Conservation (phyloP, 768 basidiomycete species). For the Cytidiella melzeri region DNA sequence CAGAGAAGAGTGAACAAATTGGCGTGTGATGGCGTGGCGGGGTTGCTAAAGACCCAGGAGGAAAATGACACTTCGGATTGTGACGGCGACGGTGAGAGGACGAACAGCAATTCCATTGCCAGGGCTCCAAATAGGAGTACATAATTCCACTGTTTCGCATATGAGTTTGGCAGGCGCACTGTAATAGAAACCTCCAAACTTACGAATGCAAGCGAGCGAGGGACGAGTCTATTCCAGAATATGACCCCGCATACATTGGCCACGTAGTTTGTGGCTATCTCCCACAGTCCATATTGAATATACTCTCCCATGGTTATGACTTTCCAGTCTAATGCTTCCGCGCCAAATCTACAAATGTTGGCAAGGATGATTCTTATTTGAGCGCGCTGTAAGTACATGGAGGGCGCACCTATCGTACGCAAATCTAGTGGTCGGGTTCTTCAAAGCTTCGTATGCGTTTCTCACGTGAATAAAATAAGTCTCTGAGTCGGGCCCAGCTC, state of each 20-base stretch:
- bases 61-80: constrained; percentile 19
- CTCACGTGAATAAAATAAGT: constrained; percentile 63
- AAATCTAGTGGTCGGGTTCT: constrained; percentile 71
- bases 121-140: constrained; percentile 59
- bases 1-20: constrained; percentile 39
- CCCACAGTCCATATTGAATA: constrained; percentile 56
- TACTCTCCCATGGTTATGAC: constrained; percentile 66
- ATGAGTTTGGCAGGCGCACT: neutral
- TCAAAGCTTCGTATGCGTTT: constrained; percentile 73
- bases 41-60: constrained; percentile 24
- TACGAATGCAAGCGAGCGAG: constrained; percentile 62
- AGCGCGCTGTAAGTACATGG: neutral
- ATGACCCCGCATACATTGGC: constrained; percentile 51
- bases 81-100: constrained; percentile 53
- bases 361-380: neutral
- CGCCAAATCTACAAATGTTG: constrained; percentile 58
- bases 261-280: constrained; percentile 61
- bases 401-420: constrained; percentile 73
- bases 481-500: constrained; percentile 54
- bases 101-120: constrained; percentile 56
- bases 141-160: constrained; percentile 67
- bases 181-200: constrained; percentile 27
- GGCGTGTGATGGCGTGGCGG: constrained; percentile 4
- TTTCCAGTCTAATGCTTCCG: constrained; percentile 62
- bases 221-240: constrained; percentile 43